These are phyloP conservation scores for Talaromyces sp. DNA, from an alignment of 2,329 filamentous ascomycete species.

Conservation along the genomic window DNA sequence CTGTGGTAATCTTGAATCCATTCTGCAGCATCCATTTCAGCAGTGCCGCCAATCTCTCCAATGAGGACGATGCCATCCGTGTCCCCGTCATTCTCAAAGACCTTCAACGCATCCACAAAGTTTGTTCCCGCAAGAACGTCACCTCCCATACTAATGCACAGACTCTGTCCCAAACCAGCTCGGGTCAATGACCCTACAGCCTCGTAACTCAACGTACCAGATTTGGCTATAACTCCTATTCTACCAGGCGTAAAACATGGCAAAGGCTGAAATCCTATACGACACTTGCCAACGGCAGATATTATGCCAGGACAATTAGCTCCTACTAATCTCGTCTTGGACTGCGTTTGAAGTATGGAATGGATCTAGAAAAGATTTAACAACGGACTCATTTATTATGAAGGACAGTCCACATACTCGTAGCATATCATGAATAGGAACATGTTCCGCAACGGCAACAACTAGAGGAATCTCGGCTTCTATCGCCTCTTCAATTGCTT, in stretches of 20 bases:
- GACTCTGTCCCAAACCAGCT: slow-evolving; percentile 71
- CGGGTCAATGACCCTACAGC: slow-evolving; percentile 70
- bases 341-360: slow-evolving; percentile 67
- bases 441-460: slow-evolving; percentile 75
- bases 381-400: background rate
- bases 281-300: slow-evolving; percentile 65
- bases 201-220: slow-evolving; percentile 76
- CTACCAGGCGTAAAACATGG: slow-evolving; percentile 67
- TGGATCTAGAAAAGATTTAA: slow-evolving; percentile 51
- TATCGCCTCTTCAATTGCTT: slow-evolving; percentile 75
- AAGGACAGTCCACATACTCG: slow-evolving; percentile 47
- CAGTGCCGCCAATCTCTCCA: slow-evolving; percentile 68
- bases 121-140: slow-evolving; percentile 72
- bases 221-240: slow-evolving; percentile 75
- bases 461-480: slow-evolving; percentile 74
- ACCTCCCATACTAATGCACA: slow-evolving; percentile 74
- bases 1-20: slow-evolving; percentile 67
- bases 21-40: slow-evolving; percentile 68
- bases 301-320: slow-evolving; percentile 82
- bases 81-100: slow-evolving; percentile 63
- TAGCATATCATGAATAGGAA: slow-evolving; percentile 73
- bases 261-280: slow-evolving; percentile 73
- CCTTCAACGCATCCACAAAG: slow-evolving; percentile 65
- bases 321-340: slow-evolving; percentile 68
- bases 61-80: slow-evolving; percentile 70